Base-by-base conservation (phyloP, 1,139 yeast species). In the Scheffersomyces insectosa region DNA sequence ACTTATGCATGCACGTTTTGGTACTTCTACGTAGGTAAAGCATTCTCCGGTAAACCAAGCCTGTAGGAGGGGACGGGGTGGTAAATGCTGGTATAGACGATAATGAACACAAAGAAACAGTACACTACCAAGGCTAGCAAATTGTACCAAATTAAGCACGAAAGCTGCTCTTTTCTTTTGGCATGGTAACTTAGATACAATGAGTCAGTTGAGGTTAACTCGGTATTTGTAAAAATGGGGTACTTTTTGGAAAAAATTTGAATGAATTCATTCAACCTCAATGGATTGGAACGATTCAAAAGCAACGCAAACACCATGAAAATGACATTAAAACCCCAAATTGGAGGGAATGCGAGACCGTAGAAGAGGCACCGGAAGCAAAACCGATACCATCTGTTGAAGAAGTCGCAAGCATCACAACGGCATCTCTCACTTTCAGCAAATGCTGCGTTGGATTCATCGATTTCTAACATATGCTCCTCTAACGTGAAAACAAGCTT, bases 331-430 rank as follows among this genome's bases (percentile, higher is more conserved):
- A 20, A 20, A 20, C 6, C 2, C 70, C 70, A 65, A 2, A 58
- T 10, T 0, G 52, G 36, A 3, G 72, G 71, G 23, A 57, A 44
- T 2, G 57, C 3, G 0, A 56, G 11, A 0, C 69, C 69, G 42
- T 49, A 44, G 30, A 51, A 35, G 13, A 62, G 38, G 3, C 46
- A 42, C 37, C 33, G 20, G 10, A 28, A 36, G 3, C 33, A 30
- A 10, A 29, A 36, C 30, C 39, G 49, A n/a, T 34, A 30, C 34
- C 45, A 36, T 12, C 29, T 27, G 5, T 30, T 13, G 12, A 31
- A 15, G 16, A 14, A 38, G n/a, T 38, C 41, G 42, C 65, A 62
- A 4, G 52, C 37, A 5, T 37, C 45, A 42, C 66, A 60, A 7
- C 44, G 45, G 36, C 64, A 60, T 12, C 36, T 14, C 5, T 31